phyloP scores from a whole-genome alignment of 225 moss, liverwort and hornwort genomes.

The Lunularia cruciata region DNA sequence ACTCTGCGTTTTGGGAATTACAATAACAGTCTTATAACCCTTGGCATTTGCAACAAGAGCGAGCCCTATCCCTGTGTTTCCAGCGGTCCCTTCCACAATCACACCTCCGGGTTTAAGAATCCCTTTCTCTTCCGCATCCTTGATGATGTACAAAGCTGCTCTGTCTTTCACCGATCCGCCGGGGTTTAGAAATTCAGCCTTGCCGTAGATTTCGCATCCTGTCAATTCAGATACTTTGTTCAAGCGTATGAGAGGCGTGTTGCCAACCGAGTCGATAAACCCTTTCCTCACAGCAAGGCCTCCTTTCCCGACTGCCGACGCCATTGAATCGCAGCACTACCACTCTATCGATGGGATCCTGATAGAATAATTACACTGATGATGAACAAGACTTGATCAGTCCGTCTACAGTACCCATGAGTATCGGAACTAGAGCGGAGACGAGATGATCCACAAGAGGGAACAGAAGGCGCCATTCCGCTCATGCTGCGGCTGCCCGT shows the following conservation, averaged over 20 bases:
- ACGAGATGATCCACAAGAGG: too few relatives aligned
- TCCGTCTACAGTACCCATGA: too few relatives aligned
- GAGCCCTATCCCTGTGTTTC: slow-evolving; percentile 93
- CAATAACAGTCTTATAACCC: slow-evolving; percentile 89
- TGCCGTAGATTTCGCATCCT: slow-evolving; percentile 95
- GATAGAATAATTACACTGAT: too few relatives aligned
- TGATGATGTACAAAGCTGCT: slow-evolving; percentile 87
- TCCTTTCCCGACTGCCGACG: too few relatives aligned
- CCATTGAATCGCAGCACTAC: too few relatives aligned
- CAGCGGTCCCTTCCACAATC: slow-evolving; percentile 93
- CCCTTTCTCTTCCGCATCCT: slow-evolving; percentile 95
- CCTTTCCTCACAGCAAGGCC: slow-evolving; percentile 13
- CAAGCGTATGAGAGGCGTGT: slow-evolving; percentile 86
- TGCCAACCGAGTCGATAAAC: slow-evolving; percentile 50
- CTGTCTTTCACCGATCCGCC: slow-evolving; percentile 99
- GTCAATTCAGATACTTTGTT: slow-evolving; percentile 83
- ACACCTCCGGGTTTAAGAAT: slow-evolving; percentile 86
- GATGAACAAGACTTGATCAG: too few relatives aligned
- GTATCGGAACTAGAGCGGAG: too few relatives aligned
- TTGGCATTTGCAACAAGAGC: slow-evolving; percentile 83
- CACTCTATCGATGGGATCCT: too few relatives aligned
- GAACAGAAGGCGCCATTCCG: too few relatives aligned
- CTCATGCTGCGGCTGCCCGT: too few relatives aligned
- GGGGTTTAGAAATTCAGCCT: slow-evolving; percentile 95
- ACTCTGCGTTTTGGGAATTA: slow-evolving; percentile 89